These are phyloP conservation scores for Fraxinus greggii DNA, from an alignment of 305 asterid genomes.

Conservation along the genomic window DNA sequence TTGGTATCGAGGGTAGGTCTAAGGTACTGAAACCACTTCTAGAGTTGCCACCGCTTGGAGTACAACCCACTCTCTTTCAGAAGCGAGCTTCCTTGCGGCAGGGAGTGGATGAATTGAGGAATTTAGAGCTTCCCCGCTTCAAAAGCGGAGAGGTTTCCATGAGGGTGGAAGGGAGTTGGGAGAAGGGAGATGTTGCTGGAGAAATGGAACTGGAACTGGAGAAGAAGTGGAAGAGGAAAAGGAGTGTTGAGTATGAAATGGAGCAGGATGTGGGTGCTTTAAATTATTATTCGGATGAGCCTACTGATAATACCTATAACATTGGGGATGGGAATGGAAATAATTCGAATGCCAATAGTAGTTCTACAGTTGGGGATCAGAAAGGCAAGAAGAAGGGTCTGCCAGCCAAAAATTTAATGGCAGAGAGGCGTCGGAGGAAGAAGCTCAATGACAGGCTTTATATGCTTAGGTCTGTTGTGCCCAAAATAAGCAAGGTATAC, in stretches of 20 bases:
- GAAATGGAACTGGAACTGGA: slow-evolving; percentile 23
- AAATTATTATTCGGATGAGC: slow-evolving; percentile 48
- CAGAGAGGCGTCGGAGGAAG: slow-evolving; percentile 61
- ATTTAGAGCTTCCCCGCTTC: slow-evolving; percentile 29
- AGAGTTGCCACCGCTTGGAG: slow-evolving; percentile 34
- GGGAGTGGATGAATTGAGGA: slow-evolving; percentile 10
- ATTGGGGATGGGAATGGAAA: slow-evolving; percentile 28
- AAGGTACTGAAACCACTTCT: slow-evolving; percentile 40
- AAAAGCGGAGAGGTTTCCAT: slow-evolving; percentile 36
- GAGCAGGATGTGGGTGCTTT: slow-evolving; percentile 38
- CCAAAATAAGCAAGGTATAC: slow-evolving; percentile 55
- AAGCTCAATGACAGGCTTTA: slow-evolving; percentile 58
- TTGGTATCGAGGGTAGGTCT: slow-evolving; percentile 34
- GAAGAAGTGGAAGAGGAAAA: slow-evolving; percentile 34
- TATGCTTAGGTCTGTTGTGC: slow-evolving; percentile 59
- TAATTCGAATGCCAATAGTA: slow-evolving; percentile 40
- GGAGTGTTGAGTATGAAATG: slow-evolving; percentile 30
- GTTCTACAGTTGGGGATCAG: slow-evolving; percentile 35
- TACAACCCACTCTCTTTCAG: slow-evolving; percentile 44
- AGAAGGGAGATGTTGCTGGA: neutral
- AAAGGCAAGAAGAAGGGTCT: slow-evolving; percentile 55
- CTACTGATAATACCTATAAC: slow-evolving; percentile 23
- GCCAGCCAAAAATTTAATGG: slow-evolving; percentile 65
- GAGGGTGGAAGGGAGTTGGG: slow-evolving; percentile 34
- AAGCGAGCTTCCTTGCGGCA: slow-evolving; percentile 48